Evolutionary conservation across 2,329 filamentous ascomycete species (phyloP).

Genomic region (Plectosphaerella sp.): DNA sequence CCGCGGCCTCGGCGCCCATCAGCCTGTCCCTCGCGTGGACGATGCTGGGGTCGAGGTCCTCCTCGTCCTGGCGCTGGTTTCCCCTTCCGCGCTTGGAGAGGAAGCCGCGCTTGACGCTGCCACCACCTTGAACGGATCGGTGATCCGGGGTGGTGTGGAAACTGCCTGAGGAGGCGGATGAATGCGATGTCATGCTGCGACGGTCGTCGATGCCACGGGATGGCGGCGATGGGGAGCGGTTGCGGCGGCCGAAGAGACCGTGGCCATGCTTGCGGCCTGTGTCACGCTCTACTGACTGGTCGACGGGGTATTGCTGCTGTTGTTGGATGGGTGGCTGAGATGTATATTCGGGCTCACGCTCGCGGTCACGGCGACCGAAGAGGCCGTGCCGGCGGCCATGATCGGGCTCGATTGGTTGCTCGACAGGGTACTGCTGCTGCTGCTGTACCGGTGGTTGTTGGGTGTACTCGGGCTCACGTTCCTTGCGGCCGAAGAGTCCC

Average conservation of each 20-base stretch:
- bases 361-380: constrained; percentile 28
- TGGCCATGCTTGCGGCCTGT: constrained; percentile 16
- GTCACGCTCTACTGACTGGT: constrained; percentile 18
- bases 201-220: constrained; percentile 6
- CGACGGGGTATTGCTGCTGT: constrained; percentile 17
- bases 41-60: constrained; percentile 58
- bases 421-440: constrained; percentile 8
- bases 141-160: constrained; percentile 18
- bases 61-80: constrained; percentile 16
- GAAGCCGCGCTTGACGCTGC: constrained; percentile 29
- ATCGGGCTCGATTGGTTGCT: constrained; percentile 12
- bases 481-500: constrained; percentile 29
- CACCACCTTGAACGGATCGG: constrained; percentile 7
- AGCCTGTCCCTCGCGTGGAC: constrained; percentile 57
- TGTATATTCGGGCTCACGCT: constrained; percentile 11
- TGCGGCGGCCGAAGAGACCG: constrained; percentile 29
- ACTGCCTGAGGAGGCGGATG: constrained; percentile 12
- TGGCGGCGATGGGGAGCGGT: constrained; percentile 17
- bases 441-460: neutral
- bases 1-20: constrained; percentile 56
- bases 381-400: constrained; percentile 23
- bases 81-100: constrained; percentile 31
- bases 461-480: constrained; percentile 12
- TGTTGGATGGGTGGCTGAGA: neutral
- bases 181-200: constrained; percentile 8